Base-by-base conservation (phyloP, 441 rosid species). In the Adansonia madagascariensis region DNA sequence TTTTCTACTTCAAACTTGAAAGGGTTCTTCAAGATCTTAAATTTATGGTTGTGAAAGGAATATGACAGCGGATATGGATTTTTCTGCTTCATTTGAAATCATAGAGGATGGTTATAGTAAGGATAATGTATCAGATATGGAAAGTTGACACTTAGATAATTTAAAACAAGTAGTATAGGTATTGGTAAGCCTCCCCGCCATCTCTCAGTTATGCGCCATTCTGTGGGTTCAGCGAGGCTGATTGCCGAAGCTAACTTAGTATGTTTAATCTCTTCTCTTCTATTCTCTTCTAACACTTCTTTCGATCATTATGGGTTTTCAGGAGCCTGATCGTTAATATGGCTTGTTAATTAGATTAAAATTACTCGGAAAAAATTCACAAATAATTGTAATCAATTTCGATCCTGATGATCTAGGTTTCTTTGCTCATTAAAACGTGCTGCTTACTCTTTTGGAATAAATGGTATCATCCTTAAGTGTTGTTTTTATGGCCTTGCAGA, bases 141-240 rank as follows among this genome's bases (percentile, higher is more conserved):
- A 81, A 60, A 85, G 80, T 75, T 86, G 84, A 62, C 86, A 80
- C 81, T 77, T 87, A 80, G 94, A 91, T 84, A 81, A 73, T 15
- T 55, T 81, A 46, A 92, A 86, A 80, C 94, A 88, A 74, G 68
- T 84, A 49, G 78, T 90, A 31, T 31, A 31, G 35, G 35, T 14
- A 85, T 57, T 74, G 88, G 91, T 10, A 95, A 93, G 79, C 99
- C 99, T 83, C 99, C 98, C 0, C 85, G 97, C 35, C 97, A 92
- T 59, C 77, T 87, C 77, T 88, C 92, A 0, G 79, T 80, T 24
- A 73, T 82, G 78, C 86, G 82, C 57, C 89, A 87, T 78, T 80
- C 88, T 74, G 70, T 90, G 77, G 77, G 84, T 81, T 79, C 89
- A 63, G 77, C 81, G 63, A 87, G 84, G 87, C 76, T 89, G 75